Base-by-base conservation (phyloP, 805 yeast genomes). In the Nakazawaea sp. region DNA sequence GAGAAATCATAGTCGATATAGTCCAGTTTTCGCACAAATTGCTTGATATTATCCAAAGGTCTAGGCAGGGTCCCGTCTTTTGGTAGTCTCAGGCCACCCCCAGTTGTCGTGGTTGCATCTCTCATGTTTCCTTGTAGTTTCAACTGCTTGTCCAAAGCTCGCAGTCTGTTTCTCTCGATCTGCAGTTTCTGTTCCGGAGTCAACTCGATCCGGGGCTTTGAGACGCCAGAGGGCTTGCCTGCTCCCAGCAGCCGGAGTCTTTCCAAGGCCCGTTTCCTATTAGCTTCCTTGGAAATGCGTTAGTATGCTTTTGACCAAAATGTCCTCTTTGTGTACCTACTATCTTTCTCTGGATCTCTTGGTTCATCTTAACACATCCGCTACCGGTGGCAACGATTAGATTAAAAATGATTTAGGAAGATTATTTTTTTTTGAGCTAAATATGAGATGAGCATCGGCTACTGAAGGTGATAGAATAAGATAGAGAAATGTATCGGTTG, bases 1-100 rank as follows among this genome's bases (percentile, higher is more conserved):
- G 97, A 74, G 47, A 92, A 74, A 58, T 92, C 97, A 56, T 78
- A 85, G 43, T 84, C 92, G 21, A 84, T 83, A 52, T 82, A 84
- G 47, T 82, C 88, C 24, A 70, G 64, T 35, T 70, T 74, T 41
- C 69, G 65, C 19, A 82, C 72, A 15, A 71, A 62, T 1, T 78
- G 79, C 16, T 60, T 46, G 21, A 61, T 57, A 38, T 55, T 13
- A 18, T n/a, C 33, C 16, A 5, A 24, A 23, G 20, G 17, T n/a
- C 19, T 15, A 16, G 13, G 11, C 15, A 4, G 28, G 27, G 11
- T 12, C 30, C 21, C 23, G 21, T 35, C 32, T 33, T 13, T 33
- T 16, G 24, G 24, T 21, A 7, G 10, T 8, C 10, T 21, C 10
- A 8, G 36, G 42, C 9, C 36, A 34, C n/a, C n/a, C 10, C 37